A percentile compares a stretch with the other conserved stretches of the same genome.
These are phyloP conservation scores for Polytolypa hystricis DNA, from an alignment of 2,329 filamentous ascomycete genomes.

Conservation along the genomic window DNA sequence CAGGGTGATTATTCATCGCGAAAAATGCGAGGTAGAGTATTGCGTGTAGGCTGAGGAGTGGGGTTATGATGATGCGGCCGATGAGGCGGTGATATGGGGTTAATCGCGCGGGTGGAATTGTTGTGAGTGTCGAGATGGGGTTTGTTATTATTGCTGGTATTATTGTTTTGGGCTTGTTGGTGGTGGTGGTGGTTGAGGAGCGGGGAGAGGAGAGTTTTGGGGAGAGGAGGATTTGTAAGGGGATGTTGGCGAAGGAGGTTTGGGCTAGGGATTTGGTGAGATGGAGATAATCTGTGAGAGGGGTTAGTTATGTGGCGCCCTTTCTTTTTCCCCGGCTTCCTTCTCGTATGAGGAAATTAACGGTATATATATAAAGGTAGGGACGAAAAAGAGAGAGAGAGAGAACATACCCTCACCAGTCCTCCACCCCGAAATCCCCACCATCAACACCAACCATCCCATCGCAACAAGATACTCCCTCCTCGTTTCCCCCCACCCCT, in stretches of 20 bases:
- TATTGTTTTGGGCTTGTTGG: conserved; percentile 41
- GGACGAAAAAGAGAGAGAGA: neutral
- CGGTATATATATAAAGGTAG: neutral
- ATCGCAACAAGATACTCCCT: conserved; percentile 39
- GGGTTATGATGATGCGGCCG: conserved; percentile 41
- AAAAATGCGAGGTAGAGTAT: conserved; percentile 49
- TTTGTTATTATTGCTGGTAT: conserved; percentile 47
- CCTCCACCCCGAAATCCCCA: conserved; percentile 38
- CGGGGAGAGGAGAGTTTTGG: conserved; percentile 25
- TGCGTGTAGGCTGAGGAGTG: conserved; percentile 43
- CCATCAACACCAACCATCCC: conserved; percentile 43
- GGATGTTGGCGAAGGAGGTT: conserved; percentile 48
- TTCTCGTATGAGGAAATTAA: neutral
- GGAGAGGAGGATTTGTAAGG: conserved; percentile 47
- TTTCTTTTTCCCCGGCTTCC: too few relatives aligned
- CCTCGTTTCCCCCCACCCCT: conserved; percentile 38
- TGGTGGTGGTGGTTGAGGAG: too few relatives aligned
- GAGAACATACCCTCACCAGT: conserved; percentile 43
- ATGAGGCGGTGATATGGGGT: conserved; percentile 48
- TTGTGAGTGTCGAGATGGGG: conserved; percentile 42
- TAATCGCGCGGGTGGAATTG: conserved; percentile 44
- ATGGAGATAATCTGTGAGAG: conserved; percentile 48
- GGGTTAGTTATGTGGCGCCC: too few relatives aligned
- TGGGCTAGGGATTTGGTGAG: conserved; percentile 52
- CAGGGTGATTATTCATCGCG: conserved; percentile 32